A percentile compares a stretch with the other conserved stretches of the same genome.
Conservation (phyloP, 163 green algal genomes). For the Scenedesmus sp. region DNA sequence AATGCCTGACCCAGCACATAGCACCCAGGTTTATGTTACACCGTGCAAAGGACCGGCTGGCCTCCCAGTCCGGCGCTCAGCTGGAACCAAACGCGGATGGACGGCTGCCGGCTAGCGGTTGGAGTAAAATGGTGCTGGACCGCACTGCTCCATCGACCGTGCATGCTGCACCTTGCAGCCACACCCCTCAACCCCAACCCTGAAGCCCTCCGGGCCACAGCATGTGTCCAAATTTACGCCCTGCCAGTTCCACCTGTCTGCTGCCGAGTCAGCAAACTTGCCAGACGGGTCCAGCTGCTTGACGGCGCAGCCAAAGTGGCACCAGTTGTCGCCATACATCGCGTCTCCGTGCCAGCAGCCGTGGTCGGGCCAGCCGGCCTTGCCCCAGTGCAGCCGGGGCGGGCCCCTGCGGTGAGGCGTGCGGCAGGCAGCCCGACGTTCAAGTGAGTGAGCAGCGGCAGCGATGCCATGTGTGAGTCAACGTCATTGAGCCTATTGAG, state of each 20-base stretch:
- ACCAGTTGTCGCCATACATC: slow-evolving; percentile 89
- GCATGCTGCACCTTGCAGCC: slow-evolving; percentile 63
- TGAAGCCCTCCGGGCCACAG: slow-evolving; percentile 66
- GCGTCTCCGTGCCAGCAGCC: slow-evolving; percentile 86
- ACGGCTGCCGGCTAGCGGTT: neutral
- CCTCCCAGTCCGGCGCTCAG: too few species aligned
- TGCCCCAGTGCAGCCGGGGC: slow-evolving; percentile 90
- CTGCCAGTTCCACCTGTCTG: slow-evolving; percentile 69
- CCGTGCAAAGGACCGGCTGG: too few species aligned
- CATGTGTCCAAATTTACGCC: slow-evolving; percentile 68
- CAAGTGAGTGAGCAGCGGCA: too few species aligned
- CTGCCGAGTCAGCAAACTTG: slow-evolving; percentile 82
- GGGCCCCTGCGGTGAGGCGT: slow-evolving; percentile 23
- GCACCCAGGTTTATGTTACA: too few species aligned
- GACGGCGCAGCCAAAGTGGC: slow-evolving; percentile 94
- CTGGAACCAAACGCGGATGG: too few species aligned
- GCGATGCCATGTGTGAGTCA: too few species aligned
- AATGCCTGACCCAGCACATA: too few species aligned
- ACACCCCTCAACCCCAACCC: slow-evolving; percentile 46
- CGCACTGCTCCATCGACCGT: slow-evolving; percentile 53
- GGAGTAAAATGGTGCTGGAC: slow-evolving; percentile 68
- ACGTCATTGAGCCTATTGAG: too few species aligned
- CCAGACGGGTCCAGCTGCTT: slow-evolving; percentile 84
- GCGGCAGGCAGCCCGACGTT: too few species aligned
- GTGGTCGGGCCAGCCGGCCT: slow-evolving; percentile 82